Evolutionary conservation across 495 filamentous ascomycete species (phyloP), one percentile per base, ranked within the genome.

Genomic region (Chaetomium fimeti): DNA sequence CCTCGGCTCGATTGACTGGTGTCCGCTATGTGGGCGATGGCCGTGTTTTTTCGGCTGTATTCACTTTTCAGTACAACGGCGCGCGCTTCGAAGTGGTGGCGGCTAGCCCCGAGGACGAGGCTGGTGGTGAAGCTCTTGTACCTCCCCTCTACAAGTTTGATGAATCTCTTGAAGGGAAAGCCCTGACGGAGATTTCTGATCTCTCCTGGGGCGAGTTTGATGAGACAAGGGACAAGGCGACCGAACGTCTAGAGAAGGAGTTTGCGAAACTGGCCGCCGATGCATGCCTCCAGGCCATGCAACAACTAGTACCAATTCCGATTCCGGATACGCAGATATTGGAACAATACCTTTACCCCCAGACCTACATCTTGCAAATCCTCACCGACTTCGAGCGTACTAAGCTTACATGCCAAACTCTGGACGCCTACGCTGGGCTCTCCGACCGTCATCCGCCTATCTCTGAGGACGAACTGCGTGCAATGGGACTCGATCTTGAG

Each of bases 251-350:
- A 24, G 40, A 59, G 24, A 18, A 47, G 0, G 12, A 47, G 12
- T 40, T 59, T 2, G 40, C 38, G 22, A 12, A 47, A 4, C 38
- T 59, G 4, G 22, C 13, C 2, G 25, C 5, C 16, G 22, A 59
- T 29, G 56, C 56, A 3, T 59, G 40, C 16, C 56, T 59, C 24
- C 40, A 40, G 6, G 5, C 22, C 12, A 59, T 59, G 40, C 56
- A 29, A 7, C 40, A 47, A 1, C 40, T 59, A 8, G 56, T 15
- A 24, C 56, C 25, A 15, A 47, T 15, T 40, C 38, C 40, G 1
- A 47, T 28, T 42, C 56, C 38, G 7, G 40, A n/a, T 1, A 15
- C 24, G 0, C 40, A 29, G 9, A 59, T 40, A 2, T 20, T 59
- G 42, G 1, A 59, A 12, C 12, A 47, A 3, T n/a, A 59, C 12